Percentiles rank a stretch among this genome's conserved stretches.
phyloP scores from a whole-genome alignment of 2,329 filamentous ascomycete genomes.

The Bipolaris zeicola region DNA sequence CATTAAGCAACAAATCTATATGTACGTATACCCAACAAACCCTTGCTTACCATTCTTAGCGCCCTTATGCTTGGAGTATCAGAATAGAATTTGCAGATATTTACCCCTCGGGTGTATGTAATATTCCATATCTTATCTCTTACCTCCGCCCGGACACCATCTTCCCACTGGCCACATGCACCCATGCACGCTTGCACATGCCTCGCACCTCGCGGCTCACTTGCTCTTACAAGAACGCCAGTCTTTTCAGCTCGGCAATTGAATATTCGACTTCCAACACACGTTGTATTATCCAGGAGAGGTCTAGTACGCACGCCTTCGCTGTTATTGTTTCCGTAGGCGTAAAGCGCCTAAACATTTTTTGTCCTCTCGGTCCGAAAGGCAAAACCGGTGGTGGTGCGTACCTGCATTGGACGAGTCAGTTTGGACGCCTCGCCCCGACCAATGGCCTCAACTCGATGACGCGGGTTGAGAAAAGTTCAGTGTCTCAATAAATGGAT shows the following conservation, averaged over 20 bases:
- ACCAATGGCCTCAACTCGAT: not conserved
- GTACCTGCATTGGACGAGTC: constrained; percentile 2
- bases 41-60: not conserved
- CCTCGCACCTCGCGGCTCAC: not conserved
- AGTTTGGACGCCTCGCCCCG: not conserved
- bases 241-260: not conserved
- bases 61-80: not conserved
- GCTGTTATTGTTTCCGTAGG: not conserved
- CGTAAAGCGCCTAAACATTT: not conserved
- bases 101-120: not conserved
- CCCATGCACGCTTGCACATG: not conserved
- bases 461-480: not conserved
- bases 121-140: not conserved
- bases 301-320: not conserved
- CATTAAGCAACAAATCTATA: not conserved
- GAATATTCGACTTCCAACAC: not conserved
- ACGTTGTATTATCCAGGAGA: not conserved
- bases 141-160: not conserved
- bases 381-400: not conserved
- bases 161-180: not conserved
- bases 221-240: not conserved
- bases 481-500: not conserved
- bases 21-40: not conserved
- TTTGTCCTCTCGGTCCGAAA: not conserved
- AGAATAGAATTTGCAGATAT: not conserved